phyloP scores from a whole-genome alignment of 192 early-diverging fungal species.

The Coemansia sp. region DNA sequence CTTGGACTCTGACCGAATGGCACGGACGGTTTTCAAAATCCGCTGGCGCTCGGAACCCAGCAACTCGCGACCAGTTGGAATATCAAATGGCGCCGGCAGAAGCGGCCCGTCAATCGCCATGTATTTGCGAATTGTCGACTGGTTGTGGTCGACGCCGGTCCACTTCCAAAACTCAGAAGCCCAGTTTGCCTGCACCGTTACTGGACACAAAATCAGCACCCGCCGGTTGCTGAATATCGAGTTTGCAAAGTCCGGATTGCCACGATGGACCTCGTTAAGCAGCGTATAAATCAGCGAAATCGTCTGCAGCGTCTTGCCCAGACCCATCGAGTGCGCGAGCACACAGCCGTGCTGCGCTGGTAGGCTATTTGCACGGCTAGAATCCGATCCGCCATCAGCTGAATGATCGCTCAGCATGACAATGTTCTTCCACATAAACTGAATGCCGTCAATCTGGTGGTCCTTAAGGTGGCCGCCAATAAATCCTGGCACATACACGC shows the following conservation, averaged over 20 bases:
- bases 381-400: background rate
- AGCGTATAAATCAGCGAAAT: constrained; percentile 72
- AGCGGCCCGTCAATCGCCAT: constrained; percentile 12
- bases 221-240: constrained; percentile 54
- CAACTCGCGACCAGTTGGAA: background rate
- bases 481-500: constrained; percentile 52
- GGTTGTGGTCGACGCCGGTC: constrained; percentile 43
- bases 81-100: constrained; percentile 7
- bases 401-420: constrained; percentile 60
- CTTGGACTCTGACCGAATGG: constrained; percentile 6
- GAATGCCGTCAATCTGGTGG: constrained; percentile 75
- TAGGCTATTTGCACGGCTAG: background rate
- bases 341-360: constrained; percentile 62
- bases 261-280: constrained; percentile 55
- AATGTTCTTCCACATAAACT: constrained; percentile 77
- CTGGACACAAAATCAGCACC: constrained; percentile 72
- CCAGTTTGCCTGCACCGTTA: constrained; percentile 75
- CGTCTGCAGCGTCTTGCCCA: constrained; percentile 82
- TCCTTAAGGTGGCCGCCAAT: constrained; percentile 58
- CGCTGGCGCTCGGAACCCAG: background rate
- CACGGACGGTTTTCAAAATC: constrained; percentile 1
- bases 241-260: constrained; percentile 55
- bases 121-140: constrained; percentile 1
- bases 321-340: constrained; percentile 82
- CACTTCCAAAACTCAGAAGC: constrained; percentile 65